Evolutionary conservation across 805 yeast species (phyloP).

Genomic region (Yarrowia yakushimensis): DNA sequence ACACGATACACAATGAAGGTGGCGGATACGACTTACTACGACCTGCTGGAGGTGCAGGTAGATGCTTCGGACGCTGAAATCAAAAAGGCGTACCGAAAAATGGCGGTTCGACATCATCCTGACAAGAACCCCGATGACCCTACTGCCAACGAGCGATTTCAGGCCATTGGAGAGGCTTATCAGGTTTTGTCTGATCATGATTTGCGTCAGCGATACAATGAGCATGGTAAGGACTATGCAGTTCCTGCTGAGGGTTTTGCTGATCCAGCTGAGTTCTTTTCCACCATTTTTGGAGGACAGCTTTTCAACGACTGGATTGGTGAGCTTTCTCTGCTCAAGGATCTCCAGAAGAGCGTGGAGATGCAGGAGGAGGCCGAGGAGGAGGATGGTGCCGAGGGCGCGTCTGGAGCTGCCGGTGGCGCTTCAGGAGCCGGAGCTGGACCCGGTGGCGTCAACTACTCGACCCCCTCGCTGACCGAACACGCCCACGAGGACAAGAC

Average conservation of each 20-base stretch:
- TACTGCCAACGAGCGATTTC: slow-evolving; percentile 81
- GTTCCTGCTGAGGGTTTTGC: slow-evolving; percentile 66
- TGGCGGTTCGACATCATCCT: slow-evolving; percentile 88
- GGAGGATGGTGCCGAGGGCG: slow-evolving; percentile 25
- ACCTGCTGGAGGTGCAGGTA: slow-evolving; percentile 61
- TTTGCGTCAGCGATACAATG: slow-evolving; percentile 71
- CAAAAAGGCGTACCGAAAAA: slow-evolving; percentile 88
- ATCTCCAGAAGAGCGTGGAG: slow-evolving; percentile 58
- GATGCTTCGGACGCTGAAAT: slow-evolving; percentile 77
- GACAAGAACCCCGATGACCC: slow-evolving; percentile 97
- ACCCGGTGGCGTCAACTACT: neutral
- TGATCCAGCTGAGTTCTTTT: slow-evolving; percentile 84
- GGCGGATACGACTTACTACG: slow-evolving; percentile 84
- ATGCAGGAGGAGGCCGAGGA: slow-evolving; percentile 47
- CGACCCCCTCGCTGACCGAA: neutral
- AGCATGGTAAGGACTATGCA: slow-evolving; percentile 75
- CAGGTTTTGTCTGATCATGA: slow-evolving; percentile 66
- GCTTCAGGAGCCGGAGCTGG: slow-evolving; percentile 3
- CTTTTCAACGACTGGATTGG: slow-evolving; percentile 82
- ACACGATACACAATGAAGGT: slow-evolving; percentile 39
- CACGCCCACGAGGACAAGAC: neutral
- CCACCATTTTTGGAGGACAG: slow-evolving; percentile 85
- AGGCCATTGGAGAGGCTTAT: slow-evolving; percentile 56
- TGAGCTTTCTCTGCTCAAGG: slow-evolving; percentile 73
- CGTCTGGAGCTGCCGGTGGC: slow-evolving; percentile 24